These are phyloP conservation scores for Teratosphaeria viscida DNA, from an alignment of 2,329 filamentous ascomycete genomes.

Conservation along the genomic window DNA sequence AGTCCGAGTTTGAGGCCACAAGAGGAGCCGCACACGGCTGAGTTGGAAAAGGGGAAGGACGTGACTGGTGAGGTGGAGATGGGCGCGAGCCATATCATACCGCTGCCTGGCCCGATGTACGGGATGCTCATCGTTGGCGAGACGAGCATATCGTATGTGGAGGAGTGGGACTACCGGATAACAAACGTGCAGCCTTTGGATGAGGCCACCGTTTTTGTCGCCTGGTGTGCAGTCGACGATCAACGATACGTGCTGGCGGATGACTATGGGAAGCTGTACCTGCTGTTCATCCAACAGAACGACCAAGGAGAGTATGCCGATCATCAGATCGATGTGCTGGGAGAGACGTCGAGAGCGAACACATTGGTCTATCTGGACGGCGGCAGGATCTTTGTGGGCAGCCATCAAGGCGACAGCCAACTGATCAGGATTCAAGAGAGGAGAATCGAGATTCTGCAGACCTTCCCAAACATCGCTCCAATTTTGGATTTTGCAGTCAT, in stretches of 20 bases:
- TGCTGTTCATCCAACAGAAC: conserved; percentile 67
- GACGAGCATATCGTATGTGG: conserved; percentile 74
- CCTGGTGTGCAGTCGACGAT: conserved; percentile 77
- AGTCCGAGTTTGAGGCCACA: conserved; percentile 32
- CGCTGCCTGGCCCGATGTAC: conserved; percentile 46
- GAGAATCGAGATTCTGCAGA: conserved; percentile 59
- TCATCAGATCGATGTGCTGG: conserved; percentile 60
- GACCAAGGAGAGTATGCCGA: conserved; percentile 56
- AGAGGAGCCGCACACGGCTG: conserved; percentile 39
- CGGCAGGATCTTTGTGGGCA: conserved; percentile 72
- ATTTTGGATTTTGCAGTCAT: conserved; percentile 91
- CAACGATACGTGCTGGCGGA: conserved; percentile 81
- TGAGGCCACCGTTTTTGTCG: conserved; percentile 76
- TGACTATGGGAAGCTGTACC: conserved; percentile 75
- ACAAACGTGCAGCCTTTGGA: conserved; percentile 54
- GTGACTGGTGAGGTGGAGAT: conserved; percentile 46
- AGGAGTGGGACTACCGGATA: conserved; percentile 58
- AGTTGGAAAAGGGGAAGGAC: conserved; percentile 38
- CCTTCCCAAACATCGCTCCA: conserved; percentile 74
- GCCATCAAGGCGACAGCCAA: conserved; percentile 87
- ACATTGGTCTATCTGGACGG: conserved; percentile 67
- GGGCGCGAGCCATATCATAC: conserved; percentile 52
- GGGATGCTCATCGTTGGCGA: conserved; percentile 40
- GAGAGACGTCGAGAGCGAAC: conserved; percentile 63
- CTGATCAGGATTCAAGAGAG: conserved; percentile 53